phyloP scores from a whole-genome alignment of 163 green algal species.

The Prototheca stagnorum region DNA sequence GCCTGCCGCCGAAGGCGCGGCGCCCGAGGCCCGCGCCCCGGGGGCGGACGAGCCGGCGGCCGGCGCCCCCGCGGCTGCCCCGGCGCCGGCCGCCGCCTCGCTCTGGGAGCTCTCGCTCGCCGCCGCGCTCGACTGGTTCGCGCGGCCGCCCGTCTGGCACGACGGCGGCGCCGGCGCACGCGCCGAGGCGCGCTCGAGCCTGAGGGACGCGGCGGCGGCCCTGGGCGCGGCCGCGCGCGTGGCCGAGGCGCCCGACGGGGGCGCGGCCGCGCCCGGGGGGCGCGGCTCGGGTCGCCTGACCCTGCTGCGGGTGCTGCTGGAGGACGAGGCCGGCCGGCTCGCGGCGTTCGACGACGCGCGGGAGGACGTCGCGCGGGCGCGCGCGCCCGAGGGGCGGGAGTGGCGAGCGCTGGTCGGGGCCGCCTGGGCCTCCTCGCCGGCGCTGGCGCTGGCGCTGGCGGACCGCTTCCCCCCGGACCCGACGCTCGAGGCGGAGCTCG shows the following conservation, averaged over 20 bases:
- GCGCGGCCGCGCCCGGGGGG: background rate
- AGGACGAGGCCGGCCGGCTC: too few relatives aligned
- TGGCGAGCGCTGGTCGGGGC: constrained; percentile 24
- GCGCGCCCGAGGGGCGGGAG: background rate
- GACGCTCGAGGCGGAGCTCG: constrained; percentile 10
- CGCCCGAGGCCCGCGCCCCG: background rate
- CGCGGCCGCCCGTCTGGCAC: constrained; percentile 12
- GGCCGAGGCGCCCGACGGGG: background rate
- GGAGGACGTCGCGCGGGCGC: too few relatives aligned
- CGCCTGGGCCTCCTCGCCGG: constrained; percentile 44
- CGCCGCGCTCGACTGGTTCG: constrained; percentile 34
- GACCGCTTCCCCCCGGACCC: constrained; percentile 24
- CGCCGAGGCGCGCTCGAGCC: constrained; percentile 19
- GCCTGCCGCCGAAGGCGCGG: background rate
- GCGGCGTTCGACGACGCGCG: too few relatives aligned
- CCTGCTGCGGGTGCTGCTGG: constrained; percentile 27
- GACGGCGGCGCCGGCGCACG: constrained; percentile 6
- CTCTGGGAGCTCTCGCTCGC: too few relatives aligned
- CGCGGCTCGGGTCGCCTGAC: constrained; percentile 14
- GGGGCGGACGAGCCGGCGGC: too few relatives aligned
- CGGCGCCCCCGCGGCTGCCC: too few relatives aligned
- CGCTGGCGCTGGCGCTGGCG: constrained; percentile 38
- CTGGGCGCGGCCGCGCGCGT: constrained; percentile 4
- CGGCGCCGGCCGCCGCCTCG: too few relatives aligned
- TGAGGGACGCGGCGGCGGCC: constrained; percentile 36